Evolutionary conservation across 805 yeast species (phyloP).

Genomic region (Zygoascus bituminiphila): DNA sequence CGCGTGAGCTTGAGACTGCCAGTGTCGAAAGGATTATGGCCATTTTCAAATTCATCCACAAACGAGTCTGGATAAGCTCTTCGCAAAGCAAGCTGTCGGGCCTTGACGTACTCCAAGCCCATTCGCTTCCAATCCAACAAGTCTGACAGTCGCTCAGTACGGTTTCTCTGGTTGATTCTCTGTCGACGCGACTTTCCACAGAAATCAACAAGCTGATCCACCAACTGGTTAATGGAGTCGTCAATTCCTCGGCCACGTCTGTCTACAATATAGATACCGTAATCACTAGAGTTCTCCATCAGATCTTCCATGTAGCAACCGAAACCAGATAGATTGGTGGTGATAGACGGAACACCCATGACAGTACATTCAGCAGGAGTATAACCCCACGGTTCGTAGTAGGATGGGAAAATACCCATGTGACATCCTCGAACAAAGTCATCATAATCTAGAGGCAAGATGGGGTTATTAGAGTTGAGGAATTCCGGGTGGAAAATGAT

Average conservation of each 20-base stretch:
- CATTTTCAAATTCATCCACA: slow-evolving; percentile 29
- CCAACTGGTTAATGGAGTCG: slow-evolving; percentile 84
- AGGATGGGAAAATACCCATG: slow-evolving; percentile 95
- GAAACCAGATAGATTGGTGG: slow-evolving; percentile 92
- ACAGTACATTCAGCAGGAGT: slow-evolving; percentile 99
- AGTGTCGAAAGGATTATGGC: slow-evolving; percentile 25
- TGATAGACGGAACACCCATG: slow-evolving; percentile 97
- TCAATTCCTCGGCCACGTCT: slow-evolving; percentile 87
- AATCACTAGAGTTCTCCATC: slow-evolving; percentile 87
- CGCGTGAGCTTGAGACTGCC: slow-evolving; percentile 56
- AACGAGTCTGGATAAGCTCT: slow-evolving; percentile 90
- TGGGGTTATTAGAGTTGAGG: slow-evolving; percentile 88
- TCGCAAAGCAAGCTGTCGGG: slow-evolving; percentile 82
- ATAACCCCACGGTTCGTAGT: slow-evolving; percentile 99
- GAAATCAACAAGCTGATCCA: slow-evolving; percentile 84
- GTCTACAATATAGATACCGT: slow-evolving; percentile 95
- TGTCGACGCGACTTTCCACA: slow-evolving; percentile 87
- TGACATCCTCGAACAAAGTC: slow-evolving; percentile 98
- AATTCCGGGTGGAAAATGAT: slow-evolving; percentile 97
- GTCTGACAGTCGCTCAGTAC: slow-evolving; percentile 91
- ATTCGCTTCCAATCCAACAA: slow-evolving; percentile 94
- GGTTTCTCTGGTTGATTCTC: slow-evolving; percentile 93
- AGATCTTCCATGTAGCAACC: slow-evolving; percentile 99
- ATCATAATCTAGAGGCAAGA: slow-evolving; percentile 86
- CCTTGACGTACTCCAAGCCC: slow-evolving; percentile 95